These are phyloP conservation scores for Pistacia integerrima DNA, from an alignment of 345 rosid species.

Conservation along the genomic window DNA sequence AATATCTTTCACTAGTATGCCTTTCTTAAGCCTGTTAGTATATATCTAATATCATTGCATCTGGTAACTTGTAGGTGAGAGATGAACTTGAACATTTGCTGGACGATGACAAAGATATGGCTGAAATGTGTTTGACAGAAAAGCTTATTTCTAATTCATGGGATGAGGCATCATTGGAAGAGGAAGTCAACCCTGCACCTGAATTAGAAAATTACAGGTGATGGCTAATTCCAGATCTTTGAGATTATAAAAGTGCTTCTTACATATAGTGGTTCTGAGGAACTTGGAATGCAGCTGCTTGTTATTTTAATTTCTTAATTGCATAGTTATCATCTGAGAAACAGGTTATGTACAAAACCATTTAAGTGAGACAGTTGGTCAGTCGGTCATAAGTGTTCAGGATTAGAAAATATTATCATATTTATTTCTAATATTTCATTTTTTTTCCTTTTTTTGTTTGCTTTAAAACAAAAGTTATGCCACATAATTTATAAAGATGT, in stretches of 20 bases:
- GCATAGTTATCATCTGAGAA: background rate
- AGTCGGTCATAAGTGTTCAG: background rate
- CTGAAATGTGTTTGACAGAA: constrained; percentile 57
- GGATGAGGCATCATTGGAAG: constrained; percentile 30
- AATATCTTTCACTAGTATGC: background rate
- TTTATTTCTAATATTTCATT: background rate
- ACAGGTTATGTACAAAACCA: background rate
- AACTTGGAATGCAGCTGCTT: too few species aligned
- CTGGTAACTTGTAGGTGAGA: constrained; percentile 41
- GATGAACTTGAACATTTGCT: constrained; percentile 66
- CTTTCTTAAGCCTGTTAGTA: background rate
- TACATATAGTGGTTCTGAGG: background rate
- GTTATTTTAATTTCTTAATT: too few species aligned
- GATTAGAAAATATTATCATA: background rate
- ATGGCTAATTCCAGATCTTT: background rate
- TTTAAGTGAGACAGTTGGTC: background rate
- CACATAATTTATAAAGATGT: background rate
- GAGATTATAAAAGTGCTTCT: background rate
- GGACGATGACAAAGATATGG: constrained; percentile 65
- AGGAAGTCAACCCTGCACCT: constrained; percentile 20
- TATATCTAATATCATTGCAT: background rate
- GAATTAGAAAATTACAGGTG: constrained; percentile 42
- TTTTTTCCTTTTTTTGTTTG: background rate
- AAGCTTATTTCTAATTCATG: constrained; percentile 35
- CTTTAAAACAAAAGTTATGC: background rate